Evolutionary conservation across 768 basidiomycete genomes (phyloP).

Genomic region (Lactarius pseudohatsudake): DNA sequence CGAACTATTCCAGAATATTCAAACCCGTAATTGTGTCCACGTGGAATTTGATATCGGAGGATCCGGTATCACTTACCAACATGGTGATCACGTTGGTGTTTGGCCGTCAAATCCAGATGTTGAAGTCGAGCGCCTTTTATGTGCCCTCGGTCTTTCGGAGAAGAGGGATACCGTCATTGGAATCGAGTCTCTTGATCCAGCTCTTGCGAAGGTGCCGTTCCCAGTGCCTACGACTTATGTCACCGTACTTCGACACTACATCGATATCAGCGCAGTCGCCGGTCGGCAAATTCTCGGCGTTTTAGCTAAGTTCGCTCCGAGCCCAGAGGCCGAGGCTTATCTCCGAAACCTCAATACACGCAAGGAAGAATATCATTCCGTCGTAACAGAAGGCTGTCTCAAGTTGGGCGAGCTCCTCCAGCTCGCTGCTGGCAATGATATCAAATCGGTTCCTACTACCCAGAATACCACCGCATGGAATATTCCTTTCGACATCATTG

Average conservation of each 20-base stretch:
- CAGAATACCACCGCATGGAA: slow-evolving; percentile 82
- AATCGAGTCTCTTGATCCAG: slow-evolving; percentile 96
- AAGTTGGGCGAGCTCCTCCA: slow-evolving; percentile 94
- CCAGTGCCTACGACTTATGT: slow-evolving; percentile 94
- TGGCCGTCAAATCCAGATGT: slow-evolving; percentile 95
- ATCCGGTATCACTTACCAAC: slow-evolving; percentile 97
- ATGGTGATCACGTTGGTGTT: slow-evolving; percentile 96
- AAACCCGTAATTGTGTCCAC: slow-evolving; percentile 90
- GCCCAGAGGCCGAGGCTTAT: slow-evolving; percentile 68
- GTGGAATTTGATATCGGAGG: slow-evolving; percentile 92
- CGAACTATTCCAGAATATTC: slow-evolving; percentile 77
- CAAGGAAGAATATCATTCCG: slow-evolving; percentile 82
- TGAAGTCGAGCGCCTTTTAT: slow-evolving; percentile 88
- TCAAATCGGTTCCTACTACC: slow-evolving; percentile 53
- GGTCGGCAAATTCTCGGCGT: slow-evolving; percentile 91
- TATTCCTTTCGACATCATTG: slow-evolving; percentile 96
- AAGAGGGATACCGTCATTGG: slow-evolving; percentile 83
- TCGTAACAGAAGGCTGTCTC: slow-evolving; percentile 79
- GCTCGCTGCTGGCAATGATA: slow-evolving; percentile 80
- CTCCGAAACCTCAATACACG: slow-evolving; percentile 77
- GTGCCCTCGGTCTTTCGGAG: slow-evolving; percentile 77
- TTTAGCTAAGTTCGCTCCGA: slow-evolving; percentile 86
- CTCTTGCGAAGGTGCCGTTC: slow-evolving; percentile 97
- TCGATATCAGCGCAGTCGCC: slow-evolving; percentile 93
- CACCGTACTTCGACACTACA: slow-evolving; percentile 92